Percentiles rank a stretch among this genome's conserved stretches.
Conservation (phyloP, 306 rosid genomes). For the Prunus mira region DNA sequence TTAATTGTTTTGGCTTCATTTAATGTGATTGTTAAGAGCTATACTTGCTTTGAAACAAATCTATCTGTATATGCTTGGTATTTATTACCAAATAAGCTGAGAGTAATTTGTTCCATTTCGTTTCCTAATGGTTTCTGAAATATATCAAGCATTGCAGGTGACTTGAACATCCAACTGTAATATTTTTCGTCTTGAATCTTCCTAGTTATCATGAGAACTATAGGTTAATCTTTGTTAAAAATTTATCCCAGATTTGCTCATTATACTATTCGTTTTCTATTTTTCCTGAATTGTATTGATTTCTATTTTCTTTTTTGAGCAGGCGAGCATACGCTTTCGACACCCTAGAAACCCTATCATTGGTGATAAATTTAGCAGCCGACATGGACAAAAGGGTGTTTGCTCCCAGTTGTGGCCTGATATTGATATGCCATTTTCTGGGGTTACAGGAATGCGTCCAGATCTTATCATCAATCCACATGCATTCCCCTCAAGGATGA, state of each 20-base stretch:
- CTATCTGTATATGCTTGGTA: not conserved
- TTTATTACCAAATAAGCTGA: not conserved
- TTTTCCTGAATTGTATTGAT: not conserved
- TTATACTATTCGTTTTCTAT: not conserved
- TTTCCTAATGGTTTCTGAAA: not conserved
- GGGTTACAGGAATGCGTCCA: constrained; percentile 91
- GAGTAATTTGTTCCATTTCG: not conserved
- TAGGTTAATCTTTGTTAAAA: not conserved
- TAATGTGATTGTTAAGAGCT: not conserved
- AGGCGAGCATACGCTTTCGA: constrained; percentile 91
- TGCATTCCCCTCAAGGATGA: constrained; percentile 99
- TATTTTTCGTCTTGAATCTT: not conserved
- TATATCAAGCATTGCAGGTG: not conserved
- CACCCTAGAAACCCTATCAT: constrained; percentile 88
- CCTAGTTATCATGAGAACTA: not conserved
- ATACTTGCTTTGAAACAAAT: not conserved
- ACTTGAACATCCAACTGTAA: not conserved
- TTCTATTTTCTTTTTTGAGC: constrained; percentile 19
- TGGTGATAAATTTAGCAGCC: constrained; percentile 98
- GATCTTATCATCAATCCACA: constrained; percentile 98
- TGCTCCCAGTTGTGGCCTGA: constrained; percentile 99
- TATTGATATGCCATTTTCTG: constrained; percentile 97
- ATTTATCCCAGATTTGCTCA: not conserved
- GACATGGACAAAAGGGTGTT: constrained; percentile 98
- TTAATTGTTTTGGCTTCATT: not conserved